These are phyloP conservation scores for Ascoidea rubescens DNA, from an alignment of 805 yeast species.

Conservation along the genomic window DNA sequence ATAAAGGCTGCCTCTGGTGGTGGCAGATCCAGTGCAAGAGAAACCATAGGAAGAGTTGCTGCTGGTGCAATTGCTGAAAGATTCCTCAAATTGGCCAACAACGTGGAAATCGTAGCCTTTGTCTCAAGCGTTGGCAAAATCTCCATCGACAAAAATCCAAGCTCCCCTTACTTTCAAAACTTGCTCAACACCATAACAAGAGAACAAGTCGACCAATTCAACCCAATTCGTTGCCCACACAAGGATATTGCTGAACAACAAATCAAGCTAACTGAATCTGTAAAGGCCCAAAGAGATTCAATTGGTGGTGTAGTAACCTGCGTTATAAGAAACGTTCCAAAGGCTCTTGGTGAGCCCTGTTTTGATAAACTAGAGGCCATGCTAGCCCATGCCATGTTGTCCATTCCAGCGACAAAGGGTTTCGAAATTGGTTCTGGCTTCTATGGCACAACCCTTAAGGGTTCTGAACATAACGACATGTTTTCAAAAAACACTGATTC, in stretches of 20 bases:
- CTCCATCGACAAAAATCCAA: conserved; percentile 62
- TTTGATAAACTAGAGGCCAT: conserved; percentile 93
- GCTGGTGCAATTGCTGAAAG: conserved; percentile 98
- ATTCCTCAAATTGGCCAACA: conserved; percentile 57
- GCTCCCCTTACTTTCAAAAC: conserved; percentile 47
- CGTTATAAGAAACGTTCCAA: conserved; percentile 85
- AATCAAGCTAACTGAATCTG: conserved; percentile 77
- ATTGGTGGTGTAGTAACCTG: conserved; percentile 98
- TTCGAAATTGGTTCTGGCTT: conserved; percentile 97
- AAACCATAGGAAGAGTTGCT: conserved; percentile 97
- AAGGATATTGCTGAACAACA: conserved; percentile 53
- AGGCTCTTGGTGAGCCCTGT: conserved; percentile 96
- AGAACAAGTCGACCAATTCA: conserved; percentile 74
- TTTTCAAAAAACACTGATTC: conserved; percentile 48
- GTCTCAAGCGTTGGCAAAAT: conserved; percentile 85
- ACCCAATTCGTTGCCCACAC: conserved; percentile 93
- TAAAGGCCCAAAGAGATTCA: conserved; percentile 79
- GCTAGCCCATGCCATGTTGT: conserved; percentile 95
- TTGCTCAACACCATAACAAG: conserved; percentile 68
- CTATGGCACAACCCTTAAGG: conserved; percentile 77
- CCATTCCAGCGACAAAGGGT: conserved; percentile 96
- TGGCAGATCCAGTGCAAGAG: conserved; percentile 94
- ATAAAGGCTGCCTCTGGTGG: conserved; percentile 93
- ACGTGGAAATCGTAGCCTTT: conserved; percentile 88
- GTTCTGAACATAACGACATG: conserved; percentile 88